Evolutionary conservation across 2,329 filamentous ascomycete genomes (phyloP).

Genomic region (Cryphonectria nitschkei): DNA sequence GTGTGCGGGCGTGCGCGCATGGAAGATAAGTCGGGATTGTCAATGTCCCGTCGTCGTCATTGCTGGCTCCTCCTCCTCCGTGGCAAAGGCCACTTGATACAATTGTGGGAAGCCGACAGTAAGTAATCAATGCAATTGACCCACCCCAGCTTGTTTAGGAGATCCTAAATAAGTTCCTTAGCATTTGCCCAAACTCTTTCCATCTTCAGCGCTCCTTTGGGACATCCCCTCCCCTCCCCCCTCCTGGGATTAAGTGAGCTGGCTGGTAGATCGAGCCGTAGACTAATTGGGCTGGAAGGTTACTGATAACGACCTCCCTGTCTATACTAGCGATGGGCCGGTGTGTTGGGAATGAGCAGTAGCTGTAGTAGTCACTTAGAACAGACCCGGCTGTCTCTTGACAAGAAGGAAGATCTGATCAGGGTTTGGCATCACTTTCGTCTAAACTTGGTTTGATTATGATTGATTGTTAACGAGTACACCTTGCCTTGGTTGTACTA

Average conservation of each 20-base stretch:
- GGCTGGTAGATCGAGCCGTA: background rate
- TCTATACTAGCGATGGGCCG: background rate
- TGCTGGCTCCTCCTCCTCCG: background rate
- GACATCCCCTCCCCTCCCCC: background rate
- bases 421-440: background rate
- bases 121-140: background rate
- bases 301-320: background rate
- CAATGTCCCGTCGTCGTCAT: background rate
- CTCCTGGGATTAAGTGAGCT: background rate
- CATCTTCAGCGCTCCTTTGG: background rate
- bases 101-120: background rate
- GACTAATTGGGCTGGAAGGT: background rate
- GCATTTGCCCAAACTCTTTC: background rate
- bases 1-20: background rate
- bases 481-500: background rate
- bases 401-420: background rate
- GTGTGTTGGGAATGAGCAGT: background rate
- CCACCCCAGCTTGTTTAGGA: background rate
- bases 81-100: background rate
- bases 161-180: background rate
- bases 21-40: background rate
- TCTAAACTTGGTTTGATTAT: background rate
- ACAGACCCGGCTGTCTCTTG: background rate
- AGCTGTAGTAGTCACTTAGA: background rate
- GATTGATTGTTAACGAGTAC: background rate